Base-by-base conservation (phyloP, 345 rosid genomes). In the Theobroma cacao region DNA sequence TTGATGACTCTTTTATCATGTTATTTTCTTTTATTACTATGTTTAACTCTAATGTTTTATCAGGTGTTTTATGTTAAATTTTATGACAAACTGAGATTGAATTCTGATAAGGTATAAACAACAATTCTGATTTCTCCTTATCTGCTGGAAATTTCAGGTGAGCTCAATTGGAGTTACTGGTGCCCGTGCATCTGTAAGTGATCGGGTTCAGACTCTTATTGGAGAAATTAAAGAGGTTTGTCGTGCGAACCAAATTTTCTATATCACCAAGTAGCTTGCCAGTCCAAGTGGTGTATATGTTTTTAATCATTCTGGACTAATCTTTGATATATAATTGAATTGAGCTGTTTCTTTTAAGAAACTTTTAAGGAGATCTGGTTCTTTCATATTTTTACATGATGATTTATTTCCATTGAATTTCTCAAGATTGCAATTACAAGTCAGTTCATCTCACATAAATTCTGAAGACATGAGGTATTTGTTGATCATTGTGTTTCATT, bases 111-210 rank as follows among this genome's bases (percentile, higher is more conserved):
- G 40, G 8, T 48, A 75, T 74, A 26, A 34, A 45, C 28, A 56
- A 40, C 14, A 3, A 48, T 33, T 53, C 1, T 59, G 58, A 65
- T 28, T 22, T 75, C 36, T 31, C 76, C 26, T 6, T 41, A 41
- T 82, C 13, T 71, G 40, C 62, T 82, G 74, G 74, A 75, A 55
- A 56, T 81, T 50, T 40, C 78, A 96, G 99, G 97, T 91, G 30
- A 96, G 99, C 71, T 87, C 98, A 26, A 30, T 86, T 20, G 99
- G 98, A 73, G 99, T 94, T 76, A 94, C 98, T 7, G 99, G 97
- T 30, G 86, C 98, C 0, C 93, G 98, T 78, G 86, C 89, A 60
- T 90, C 94, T 72, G 89, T 94, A 13, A 96, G 89, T 34, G 86
- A 75, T 36, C 68, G 85, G 75, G 98, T 91, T 77, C 89, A 85